Evolutionary conservation across 352 stramenopile genomes (phyloP).

Genomic region (Phytophthora cactorum): DNA sequence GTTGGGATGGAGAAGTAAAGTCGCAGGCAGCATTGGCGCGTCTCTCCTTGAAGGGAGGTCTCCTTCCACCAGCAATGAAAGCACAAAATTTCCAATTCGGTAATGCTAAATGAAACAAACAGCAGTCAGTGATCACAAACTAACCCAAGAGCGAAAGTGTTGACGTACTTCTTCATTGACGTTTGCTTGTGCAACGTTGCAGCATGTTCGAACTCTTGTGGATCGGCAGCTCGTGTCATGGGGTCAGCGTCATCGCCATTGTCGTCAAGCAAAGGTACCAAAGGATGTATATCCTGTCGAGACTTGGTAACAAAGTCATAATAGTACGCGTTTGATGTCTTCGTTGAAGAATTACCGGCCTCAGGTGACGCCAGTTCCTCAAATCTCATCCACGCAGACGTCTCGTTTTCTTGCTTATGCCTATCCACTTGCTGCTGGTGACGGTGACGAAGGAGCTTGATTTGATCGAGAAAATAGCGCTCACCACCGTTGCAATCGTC

Average conservation of each 20-base stretch:
- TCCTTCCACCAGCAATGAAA: constrained; percentile 80
- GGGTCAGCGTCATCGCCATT: constrained; percentile 16
- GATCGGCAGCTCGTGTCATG: constrained; percentile 35
- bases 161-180: constrained; percentile 58
- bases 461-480: constrained; percentile 60
- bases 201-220: constrained; percentile 56
- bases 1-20: constrained; percentile 79
- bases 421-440: constrained; percentile 20
- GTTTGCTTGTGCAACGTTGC: constrained; percentile 50
- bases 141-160: neutral
- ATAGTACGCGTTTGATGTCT: constrained; percentile 46
- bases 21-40: constrained; percentile 36
- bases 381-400: constrained; percentile 61
- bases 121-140: constrained; percentile 1
- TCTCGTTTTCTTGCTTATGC: constrained; percentile 10
- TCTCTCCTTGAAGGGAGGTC: constrained; percentile 45
- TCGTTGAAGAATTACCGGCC: constrained; percentile 2
- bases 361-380: constrained; percentile 26
- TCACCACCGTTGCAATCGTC: constrained; percentile 30
- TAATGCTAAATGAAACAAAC: constrained; percentile 37
- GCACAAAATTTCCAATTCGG: constrained; percentile 64
- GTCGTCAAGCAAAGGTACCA: constrained; percentile 40
- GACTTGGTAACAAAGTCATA: constrained; percentile 60
- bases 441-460: constrained; percentile 43
- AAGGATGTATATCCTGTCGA: constrained; percentile 43